Conservation (phyloP, 2,329 filamentous ascomycete genomes). For the Capronia coronata region DNA sequence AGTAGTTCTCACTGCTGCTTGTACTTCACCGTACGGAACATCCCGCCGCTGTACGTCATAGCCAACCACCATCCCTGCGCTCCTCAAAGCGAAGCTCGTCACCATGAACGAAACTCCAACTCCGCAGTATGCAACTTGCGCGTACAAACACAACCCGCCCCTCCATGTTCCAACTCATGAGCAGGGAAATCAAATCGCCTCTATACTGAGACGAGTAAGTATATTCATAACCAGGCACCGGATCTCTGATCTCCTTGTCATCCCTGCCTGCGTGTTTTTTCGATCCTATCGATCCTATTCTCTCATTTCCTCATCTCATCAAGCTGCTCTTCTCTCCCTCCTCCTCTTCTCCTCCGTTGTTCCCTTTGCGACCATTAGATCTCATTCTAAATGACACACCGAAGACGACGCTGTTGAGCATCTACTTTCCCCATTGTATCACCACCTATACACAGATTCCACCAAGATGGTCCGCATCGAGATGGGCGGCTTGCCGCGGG, state of each 20-base stretch:
- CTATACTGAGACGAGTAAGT: no score
- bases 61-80: no score
- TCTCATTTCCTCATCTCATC: not conserved
- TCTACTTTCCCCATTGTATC: no score
- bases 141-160: no score
- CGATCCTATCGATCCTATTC: not conserved
- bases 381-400: not conserved
- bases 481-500: constrained; percentile 21
- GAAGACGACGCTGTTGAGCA: no score
- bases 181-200: not conserved
- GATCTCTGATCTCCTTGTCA: not conserved
- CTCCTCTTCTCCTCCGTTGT: not conserved
- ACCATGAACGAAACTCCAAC: not conserved
- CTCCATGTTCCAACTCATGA: not conserved
- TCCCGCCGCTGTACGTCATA: not conserved
- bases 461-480: constrained; percentile 19
- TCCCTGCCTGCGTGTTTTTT: not conserved
- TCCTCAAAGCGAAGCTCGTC: no score
- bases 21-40: no score
- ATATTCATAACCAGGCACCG: not conserved
- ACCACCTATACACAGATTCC: not conserved
- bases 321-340: not conserved
- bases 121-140: not conserved
- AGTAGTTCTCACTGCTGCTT: no score
- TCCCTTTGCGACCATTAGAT: no score